Evolutionary conservation across 345 rosid genomes (phyloP), one percentile per base, ranked within the genome.

Genomic region (Moricandia moricandioides): DNA sequence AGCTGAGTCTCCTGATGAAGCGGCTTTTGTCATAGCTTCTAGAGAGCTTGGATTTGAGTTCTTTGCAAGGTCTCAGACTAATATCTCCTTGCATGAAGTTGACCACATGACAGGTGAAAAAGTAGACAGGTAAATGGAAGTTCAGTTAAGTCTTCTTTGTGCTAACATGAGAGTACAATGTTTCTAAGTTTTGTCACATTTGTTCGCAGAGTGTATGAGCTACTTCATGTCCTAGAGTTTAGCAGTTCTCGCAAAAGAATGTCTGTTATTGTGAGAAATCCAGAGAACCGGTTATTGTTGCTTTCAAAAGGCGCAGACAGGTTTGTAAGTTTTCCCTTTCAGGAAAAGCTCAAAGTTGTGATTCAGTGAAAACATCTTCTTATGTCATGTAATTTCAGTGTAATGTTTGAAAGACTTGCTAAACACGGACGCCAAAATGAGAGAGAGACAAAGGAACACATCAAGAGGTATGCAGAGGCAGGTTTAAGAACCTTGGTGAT

Each of bases 261-360:
- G 98, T 94, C 98, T 16, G 97, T 91, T 1, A 84, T 94, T 34
- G 89, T 91, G n/a, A 84, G 89, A 71, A 90, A 55, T 65, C 79
- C 72, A 0, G 93, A 84, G 76, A 67, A 84, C 49, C 83, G 71
- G 71, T 52, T 94, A 51, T 62, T 94, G 76, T 90, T 94, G 52
- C 88, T 91, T 63, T 71, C 85, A 57, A 94, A 94, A 86, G 98
- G 97, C 1, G 95, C 98, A 76, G 98, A 94, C 85, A 94, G 93
- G 98, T 94, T 57, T 65, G 65, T 70, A 67, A 35, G 16, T 56
- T 37, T 21, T 64, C 16, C 52, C 31, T 72, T 56, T 63, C 13
- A 52, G 62, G 5, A n/a, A n/a, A n/a, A n/a, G n/a, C n/a, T n/a
- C n/a, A n/a, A n/a, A n/a, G n/a, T n/a, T n/a, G n/a, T n/a, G n/a